Percentiles rank a stretch among this genome's conserved stretches.
Conservation (phyloP, 768 basidiomycete genomes). For the Termitomyces bulborhizus region DNA sequence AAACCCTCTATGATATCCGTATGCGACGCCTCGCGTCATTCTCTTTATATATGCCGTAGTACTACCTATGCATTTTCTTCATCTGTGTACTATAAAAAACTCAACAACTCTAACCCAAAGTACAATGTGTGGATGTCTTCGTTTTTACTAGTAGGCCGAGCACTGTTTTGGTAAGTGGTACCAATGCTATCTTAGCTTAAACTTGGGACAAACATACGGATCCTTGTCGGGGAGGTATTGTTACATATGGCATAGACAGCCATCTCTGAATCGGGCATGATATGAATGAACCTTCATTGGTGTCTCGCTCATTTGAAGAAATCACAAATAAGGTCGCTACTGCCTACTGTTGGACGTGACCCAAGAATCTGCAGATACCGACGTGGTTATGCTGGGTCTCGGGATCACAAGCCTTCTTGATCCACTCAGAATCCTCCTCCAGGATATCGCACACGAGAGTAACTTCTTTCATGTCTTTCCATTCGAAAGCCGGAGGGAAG, state of each 20-base stretch:
- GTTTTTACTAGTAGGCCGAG: background rate
- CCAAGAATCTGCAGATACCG: background rate
- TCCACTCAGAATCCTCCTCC: constrained; percentile 1
- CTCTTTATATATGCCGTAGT: background rate
- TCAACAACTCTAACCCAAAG: background rate
- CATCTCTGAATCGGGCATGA: too few relatives aligned
- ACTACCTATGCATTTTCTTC: background rate
- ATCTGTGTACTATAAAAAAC: background rate
- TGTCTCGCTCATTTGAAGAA: background rate
- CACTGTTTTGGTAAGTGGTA: background rate
- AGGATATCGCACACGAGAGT: background rate
- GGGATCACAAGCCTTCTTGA: background rate
- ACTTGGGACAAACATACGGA: too few relatives aligned
- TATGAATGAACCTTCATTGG: background rate
- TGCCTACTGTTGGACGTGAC: background rate
- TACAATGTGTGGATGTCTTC: background rate
- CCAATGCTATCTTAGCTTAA: too few relatives aligned
- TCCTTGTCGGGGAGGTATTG: background rate
- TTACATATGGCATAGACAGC: background rate
- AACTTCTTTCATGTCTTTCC: background rate
- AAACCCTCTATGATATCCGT: background rate
- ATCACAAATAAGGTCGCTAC: background rate
- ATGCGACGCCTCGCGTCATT: constrained; percentile 7
- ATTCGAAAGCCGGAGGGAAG: constrained; percentile 1
- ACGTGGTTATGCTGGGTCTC: constrained; percentile 1